A percentile compares a stretch with the other conserved stretches of the same genome.
These are phyloP conservation scores for Fraxinus anomala DNA, from an alignment of 257 asterid genomes.

Conservation along the genomic window DNA sequence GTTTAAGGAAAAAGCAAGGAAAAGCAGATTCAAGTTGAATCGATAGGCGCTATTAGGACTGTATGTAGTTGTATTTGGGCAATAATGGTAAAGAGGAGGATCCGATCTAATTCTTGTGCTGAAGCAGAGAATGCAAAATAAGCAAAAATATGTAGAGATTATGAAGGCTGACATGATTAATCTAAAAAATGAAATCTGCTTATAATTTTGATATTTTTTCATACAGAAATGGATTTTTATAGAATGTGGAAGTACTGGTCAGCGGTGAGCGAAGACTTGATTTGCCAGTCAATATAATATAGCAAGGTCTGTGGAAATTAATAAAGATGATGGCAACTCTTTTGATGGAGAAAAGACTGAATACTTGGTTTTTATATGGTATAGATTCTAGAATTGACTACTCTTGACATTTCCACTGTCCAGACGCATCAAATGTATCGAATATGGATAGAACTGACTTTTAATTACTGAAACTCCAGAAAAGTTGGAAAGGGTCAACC, in stretches of 20 bases:
- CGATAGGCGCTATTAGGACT: background rate
- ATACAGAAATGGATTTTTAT: background rate
- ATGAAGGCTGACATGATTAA: background rate
- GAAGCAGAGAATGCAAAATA: background rate
- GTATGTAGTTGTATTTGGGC: background rate
- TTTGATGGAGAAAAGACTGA: too few relatives aligned
- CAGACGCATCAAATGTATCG: too few relatives aligned
- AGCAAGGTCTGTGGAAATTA: background rate
- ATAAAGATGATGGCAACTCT: background rate
- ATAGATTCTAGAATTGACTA: too few relatives aligned
- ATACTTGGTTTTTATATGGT: too few relatives aligned
- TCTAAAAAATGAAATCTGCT: background rate
- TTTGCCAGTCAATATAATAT: background rate
- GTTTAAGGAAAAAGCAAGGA: slow-evolving; percentile 10
- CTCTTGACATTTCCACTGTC: too few relatives aligned
- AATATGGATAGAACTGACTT: too few relatives aligned
- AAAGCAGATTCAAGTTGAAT: slow-evolving; percentile 14
- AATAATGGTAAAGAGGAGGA: background rate
- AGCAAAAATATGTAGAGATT: background rate
- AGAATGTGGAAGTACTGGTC: background rate
- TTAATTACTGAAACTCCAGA: too few relatives aligned
- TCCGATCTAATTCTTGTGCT: background rate
- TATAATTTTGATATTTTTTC: too few relatives aligned
- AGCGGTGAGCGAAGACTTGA: background rate
- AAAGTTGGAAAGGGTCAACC: too few relatives aligned